Percentiles rank a stretch among this genome's conserved stretches.
Evolutionary conservation across 768 basidiomycete genomes (phyloP).

Genomic region (Boletus rex-veris): DNA sequence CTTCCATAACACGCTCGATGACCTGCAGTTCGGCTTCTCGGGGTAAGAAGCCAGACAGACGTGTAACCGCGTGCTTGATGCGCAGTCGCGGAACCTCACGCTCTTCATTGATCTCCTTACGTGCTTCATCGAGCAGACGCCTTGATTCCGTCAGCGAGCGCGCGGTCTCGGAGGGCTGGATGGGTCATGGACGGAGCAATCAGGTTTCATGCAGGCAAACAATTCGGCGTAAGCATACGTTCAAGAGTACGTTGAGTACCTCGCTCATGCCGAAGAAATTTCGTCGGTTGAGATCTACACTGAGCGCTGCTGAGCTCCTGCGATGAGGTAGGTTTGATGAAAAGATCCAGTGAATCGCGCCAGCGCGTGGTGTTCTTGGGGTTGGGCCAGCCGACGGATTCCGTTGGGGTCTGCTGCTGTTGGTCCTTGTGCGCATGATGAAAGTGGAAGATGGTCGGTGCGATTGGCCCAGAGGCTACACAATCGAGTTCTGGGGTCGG

Average conservation of each 20-base stretch:
- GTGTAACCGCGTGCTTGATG: conserved; percentile 74
- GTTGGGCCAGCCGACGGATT: conserved; percentile 21
- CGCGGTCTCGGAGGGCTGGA: conserved; percentile 73
- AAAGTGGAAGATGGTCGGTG: conserved; percentile 5
- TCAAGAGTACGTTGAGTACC: conserved; percentile 68
- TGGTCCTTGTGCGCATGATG: conserved; percentile 26
- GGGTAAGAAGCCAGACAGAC: conserved; percentile 70
- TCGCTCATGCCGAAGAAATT: conserved; percentile 81
- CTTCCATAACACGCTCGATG: conserved; percentile 60
- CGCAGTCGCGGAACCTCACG: conserved; percentile 63
- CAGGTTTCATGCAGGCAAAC: conserved; percentile 1
- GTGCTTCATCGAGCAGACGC: conserved; percentile 71
- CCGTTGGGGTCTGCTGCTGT: conserved; percentile 25
- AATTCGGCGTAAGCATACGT: conserved; percentile 44
- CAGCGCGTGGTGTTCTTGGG: conserved; percentile 31
- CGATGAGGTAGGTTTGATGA: conserved; percentile 66
- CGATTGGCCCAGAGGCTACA: conserved; percentile 10
- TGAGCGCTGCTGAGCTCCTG: conserved; percentile 55
- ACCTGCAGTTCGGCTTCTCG: conserved; percentile 63
- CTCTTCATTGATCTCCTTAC: conserved; percentile 67
- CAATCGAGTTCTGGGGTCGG: not conserved
- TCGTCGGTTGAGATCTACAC: conserved; percentile 59
- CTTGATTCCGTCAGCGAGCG: conserved; percentile 78
- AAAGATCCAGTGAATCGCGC: conserved; percentile 70
- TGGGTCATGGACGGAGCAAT: conserved; percentile 11